Percentiles rank a stretch among this genome's conserved stretches.
These are phyloP conservation scores for Ilex paraguariensis DNA, from an alignment of 305 asterid genomes.

Conservation along the genomic window DNA sequence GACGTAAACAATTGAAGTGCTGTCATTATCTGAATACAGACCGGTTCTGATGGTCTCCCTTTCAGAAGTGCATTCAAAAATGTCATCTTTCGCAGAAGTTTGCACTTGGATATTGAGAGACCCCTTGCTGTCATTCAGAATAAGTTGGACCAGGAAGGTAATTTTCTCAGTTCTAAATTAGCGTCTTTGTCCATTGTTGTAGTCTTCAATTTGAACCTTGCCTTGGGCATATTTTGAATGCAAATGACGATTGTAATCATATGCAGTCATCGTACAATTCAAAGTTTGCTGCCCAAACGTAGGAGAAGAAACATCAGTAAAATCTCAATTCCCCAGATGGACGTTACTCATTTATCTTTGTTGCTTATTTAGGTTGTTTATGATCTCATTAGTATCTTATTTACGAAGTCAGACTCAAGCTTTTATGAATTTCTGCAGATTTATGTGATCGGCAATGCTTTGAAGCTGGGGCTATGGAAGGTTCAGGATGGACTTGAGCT, in stretches of 20 bases:
- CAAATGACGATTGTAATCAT: constrained; percentile 32
- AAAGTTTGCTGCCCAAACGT: constrained; percentile 78
- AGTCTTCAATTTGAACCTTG: constrained; percentile 1
- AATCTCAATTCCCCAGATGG: constrained; percentile 21
- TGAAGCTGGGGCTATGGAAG: constrained; percentile 84
- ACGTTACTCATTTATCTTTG: not conserved
- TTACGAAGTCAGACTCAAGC: constrained; percentile 11
- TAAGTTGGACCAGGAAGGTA: constrained; percentile 51
- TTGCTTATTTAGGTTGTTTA: not conserved
- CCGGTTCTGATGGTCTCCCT: constrained; percentile 75
- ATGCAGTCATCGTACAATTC: constrained; percentile 68
- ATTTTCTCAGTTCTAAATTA: constrained; percentile 4
- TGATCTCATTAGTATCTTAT: constrained; percentile 1
- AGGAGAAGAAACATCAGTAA: constrained; percentile 70
- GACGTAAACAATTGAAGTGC: constrained; percentile 8
- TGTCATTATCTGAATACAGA: constrained; percentile 43
- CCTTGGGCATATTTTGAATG: constrained; percentile 14
- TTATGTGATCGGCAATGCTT: constrained; percentile 72
- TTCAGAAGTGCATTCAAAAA: constrained; percentile 88
- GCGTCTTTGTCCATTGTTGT: not conserved
- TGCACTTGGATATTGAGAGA: constrained; percentile 40
- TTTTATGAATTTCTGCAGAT: constrained; percentile 38
- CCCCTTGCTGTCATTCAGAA: constrained; percentile 37
- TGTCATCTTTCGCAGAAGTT: constrained; percentile 61
- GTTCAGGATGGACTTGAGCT: constrained; percentile 60